Conservation (phyloP, 148 eudicot genomes). For the Diospyros lotus region DNA sequence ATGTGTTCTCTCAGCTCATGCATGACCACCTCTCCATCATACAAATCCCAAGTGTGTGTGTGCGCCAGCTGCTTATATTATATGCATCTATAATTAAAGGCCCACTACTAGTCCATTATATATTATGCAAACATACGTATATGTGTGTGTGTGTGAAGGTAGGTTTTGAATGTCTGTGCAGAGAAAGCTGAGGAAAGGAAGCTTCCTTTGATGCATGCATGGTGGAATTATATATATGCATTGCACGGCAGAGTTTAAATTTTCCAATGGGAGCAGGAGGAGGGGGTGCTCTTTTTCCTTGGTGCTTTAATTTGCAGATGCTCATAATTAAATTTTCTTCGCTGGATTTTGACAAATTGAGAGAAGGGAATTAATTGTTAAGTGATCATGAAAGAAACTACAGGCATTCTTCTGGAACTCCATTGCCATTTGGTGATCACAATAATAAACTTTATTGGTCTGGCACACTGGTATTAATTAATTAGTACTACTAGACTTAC, state of each 20-base stretch:
- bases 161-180: not conserved
- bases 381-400: too few species aligned
- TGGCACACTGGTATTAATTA: too few species aligned
- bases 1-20: constrained; percentile 7
- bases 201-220: not conserved
- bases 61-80: too few species aligned
- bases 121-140: not conserved
- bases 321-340: not conserved
- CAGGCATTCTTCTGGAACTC: too few species aligned
- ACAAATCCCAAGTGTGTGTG: too few species aligned
- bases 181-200: not conserved
- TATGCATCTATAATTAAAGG: not conserved
- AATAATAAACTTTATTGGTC: too few species aligned
- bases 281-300: not conserved
- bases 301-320: too few species aligned
- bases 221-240: not conserved
- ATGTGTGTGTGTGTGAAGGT: not conserved
- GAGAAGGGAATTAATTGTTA: too few species aligned
- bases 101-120: not conserved
- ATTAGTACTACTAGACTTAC: too few species aligned
- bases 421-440: too few species aligned
- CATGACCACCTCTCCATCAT: constrained; percentile 6
- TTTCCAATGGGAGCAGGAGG: not conserved
- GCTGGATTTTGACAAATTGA: not conserved
- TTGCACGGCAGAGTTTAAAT: not conserved